Evolutionary conservation across 2,329 filamentous ascomycete species (phyloP), one percentile per base, ranked within the genome.

Genomic region (Diplodia scrobiculata): DNA sequence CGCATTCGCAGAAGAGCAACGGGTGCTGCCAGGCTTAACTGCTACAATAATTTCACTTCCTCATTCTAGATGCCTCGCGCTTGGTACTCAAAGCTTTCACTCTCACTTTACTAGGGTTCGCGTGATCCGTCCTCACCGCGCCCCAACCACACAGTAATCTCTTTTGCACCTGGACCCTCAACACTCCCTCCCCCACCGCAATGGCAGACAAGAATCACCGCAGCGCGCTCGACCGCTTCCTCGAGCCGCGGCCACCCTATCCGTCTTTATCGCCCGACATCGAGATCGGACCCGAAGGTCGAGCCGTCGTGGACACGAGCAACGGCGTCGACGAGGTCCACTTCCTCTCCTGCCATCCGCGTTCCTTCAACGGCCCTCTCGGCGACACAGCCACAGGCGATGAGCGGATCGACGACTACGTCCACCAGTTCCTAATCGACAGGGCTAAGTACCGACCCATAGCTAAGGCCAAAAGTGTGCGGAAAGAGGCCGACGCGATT

Each of bases 201-300:
- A 47, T n/a, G 25, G 25, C 6, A 11, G 27, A 41, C 21, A 60
- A 11, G 25, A 60, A 47, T 27, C 55, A 34, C 25, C 38, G 38
- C 38, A 11, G 25, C 17, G 27, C 25, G 25, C 14, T 60, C 25
- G 38, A 60, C 38, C 45, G 38, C 38, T 29, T 41, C 38, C 36
- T 41, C 14, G 25, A 48, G 10, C 19, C 19, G 11, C 38, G 25
- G 7, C 55, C 14, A 11, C 27, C 13, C 38, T 32, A 47, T 1
- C 55, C 55, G 21, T 32, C 17, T 17, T n/a, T 47, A 25, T 60
- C 55, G 34, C 38, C 55, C 27, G 55, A 48, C 55, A 60, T 60
- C 38, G 36, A 48, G 5, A 47, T 60, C 21, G 38, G 38, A 14
- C 17, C 38, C 19, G 21, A 60, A 17, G 38, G 38, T 10, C 9